Conservation (phyloP, 441 rosid species). For the Lepidium campestre region DNA sequence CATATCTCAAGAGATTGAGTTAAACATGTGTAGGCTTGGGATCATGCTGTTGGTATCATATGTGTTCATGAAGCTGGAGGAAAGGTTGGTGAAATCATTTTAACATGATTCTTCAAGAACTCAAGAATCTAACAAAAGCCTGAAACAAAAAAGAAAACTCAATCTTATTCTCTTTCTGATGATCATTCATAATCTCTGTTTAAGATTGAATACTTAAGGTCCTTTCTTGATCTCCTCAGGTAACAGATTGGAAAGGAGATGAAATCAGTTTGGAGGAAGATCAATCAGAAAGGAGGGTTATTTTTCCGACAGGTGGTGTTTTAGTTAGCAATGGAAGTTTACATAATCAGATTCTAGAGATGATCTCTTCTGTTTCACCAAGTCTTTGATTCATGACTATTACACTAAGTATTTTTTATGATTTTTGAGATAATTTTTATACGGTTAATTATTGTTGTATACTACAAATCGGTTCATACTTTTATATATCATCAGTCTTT, state of each 20-base stretch:
- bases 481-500: neutral
- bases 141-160: neutral
- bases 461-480: neutral
- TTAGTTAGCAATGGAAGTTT: slow-evolving; percentile 55
- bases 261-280: slow-evolving; percentile 53
- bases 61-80: slow-evolving; percentile 94
- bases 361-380: slow-evolving; percentile 40
- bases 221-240: slow-evolving; percentile 33
- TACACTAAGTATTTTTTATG: neutral
- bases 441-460: neutral
- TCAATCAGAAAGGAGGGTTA: slow-evolving; percentile 47
- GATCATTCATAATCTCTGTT: neutral
- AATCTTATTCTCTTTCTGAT: neutral
- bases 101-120: neutral
- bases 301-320: slow-evolving; percentile 61
- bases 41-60: slow-evolving; percentile 88
- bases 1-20: neutral
- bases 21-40: slow-evolving; percentile 61
- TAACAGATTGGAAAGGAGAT: slow-evolving; percentile 74
- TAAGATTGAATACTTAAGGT: neutral
- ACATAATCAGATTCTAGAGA: slow-evolving; percentile 46
- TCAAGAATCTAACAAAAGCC: neutral
- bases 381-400: slow-evolving; percentile 13
- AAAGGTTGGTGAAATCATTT: slow-evolving; percentile 43
- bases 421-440: neutral